Evolutionary conservation across 345 rosid genomes (phyloP).

Genomic region (Carallia brachiata): DNA sequence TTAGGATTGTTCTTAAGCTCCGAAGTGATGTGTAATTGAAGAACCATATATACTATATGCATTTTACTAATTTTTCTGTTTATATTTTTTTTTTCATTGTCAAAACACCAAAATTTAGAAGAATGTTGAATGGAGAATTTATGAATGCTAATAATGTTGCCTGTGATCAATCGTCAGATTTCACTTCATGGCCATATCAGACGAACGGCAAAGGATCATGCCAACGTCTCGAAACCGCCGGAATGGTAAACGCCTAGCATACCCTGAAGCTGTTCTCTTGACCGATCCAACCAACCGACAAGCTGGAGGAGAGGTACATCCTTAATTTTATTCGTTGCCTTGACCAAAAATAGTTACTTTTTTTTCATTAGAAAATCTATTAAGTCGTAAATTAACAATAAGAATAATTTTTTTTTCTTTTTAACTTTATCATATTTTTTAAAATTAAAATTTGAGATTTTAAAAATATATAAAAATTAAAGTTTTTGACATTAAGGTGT

Average conservation of each 20-base stretch:
- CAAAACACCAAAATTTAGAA: background rate
- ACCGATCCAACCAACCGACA: conserved; percentile 51
- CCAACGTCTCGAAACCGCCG: conserved; percentile 56
- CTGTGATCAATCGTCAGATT: conserved; percentile 46
- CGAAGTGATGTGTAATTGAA: conserved; percentile 35
- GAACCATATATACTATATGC: too few species aligned
- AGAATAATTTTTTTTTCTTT: too few species aligned
- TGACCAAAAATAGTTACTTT: too few species aligned
- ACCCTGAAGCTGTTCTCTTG: conserved; percentile 81
- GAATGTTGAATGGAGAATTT: background rate
- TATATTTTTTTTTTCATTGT: background rate
- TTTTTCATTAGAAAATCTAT: too few species aligned
- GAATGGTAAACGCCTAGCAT: conserved; percentile 48
- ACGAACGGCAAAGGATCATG: conserved; percentile 68
- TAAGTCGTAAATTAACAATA: too few species aligned
- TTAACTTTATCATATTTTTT: too few species aligned
- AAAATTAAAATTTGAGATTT: too few species aligned
- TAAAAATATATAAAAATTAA: too few species aligned
- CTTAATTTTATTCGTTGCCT: background rate
- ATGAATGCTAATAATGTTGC: background rate
- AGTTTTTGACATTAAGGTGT: too few species aligned
- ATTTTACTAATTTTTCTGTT: too few species aligned
- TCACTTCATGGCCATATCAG: conserved; percentile 69
- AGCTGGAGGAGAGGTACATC: conserved; percentile 68
- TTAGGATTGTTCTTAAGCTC: conserved; percentile 71